These are phyloP conservation scores for Rhizophagus clarus DNA, from an alignment of 192 early-diverging fungal species.

Conservation along the genomic window DNA sequence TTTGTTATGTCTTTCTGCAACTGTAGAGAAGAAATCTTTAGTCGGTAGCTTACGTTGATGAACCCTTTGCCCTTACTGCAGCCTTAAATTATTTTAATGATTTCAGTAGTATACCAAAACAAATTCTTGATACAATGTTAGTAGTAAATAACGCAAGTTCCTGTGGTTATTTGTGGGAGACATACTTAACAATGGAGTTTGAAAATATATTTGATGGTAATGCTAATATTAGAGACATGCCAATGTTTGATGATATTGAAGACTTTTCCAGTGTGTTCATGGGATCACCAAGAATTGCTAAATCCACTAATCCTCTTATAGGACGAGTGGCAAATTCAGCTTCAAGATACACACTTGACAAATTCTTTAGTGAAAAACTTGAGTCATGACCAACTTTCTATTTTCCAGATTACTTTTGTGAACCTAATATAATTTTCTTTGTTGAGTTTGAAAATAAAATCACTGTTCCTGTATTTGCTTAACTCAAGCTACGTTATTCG, in stretches of 20 bases:
- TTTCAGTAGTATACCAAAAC: background rate
- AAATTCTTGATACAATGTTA: background rate
- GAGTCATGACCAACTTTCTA: constrained; percentile 4
- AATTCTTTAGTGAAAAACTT: background rate
- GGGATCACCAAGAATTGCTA: background rate
- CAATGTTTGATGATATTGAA: background rate
- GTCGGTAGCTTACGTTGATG: background rate
- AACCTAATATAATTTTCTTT: constrained; percentile 21
- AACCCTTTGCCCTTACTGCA: constrained; percentile 1
- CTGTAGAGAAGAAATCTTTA: background rate
- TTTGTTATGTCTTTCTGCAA: background rate
- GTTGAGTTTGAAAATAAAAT: background rate
- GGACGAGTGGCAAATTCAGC: background rate
- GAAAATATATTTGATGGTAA: background rate
- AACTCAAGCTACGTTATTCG: constrained; percentile 1
- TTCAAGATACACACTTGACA: background rate
- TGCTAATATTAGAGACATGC: constrained; percentile 7
- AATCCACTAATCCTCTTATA: background rate
- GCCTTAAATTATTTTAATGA: constrained; percentile 10
- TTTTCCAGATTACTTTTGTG: background rate
- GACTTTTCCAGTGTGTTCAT: background rate
- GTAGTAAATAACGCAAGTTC: constrained; percentile 12
- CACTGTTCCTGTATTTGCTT: constrained; percentile 5
- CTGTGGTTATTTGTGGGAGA: background rate
- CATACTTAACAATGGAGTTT: constrained; percentile 3